phyloP scores from a whole-genome alignment of 306 rosid species.

The Cucumis sativus region Cucumber_9930_V3 NC_026659.2:23326501-23327000 shows the following conservation, averaged over 20 bases:
- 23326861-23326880: no score
- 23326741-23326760: not conserved
- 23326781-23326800: constrained; percentile 2
- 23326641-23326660: not conserved
- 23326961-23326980: constrained; percentile 22
- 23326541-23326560: constrained; percentile 11
- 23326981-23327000: constrained; percentile 6
- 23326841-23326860: no score
- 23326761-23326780: not conserved
- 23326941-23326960: constrained; percentile 22
- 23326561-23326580: not conserved
- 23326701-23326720: constrained; percentile 28
- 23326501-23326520: constrained; percentile 14
- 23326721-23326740: not conserved
- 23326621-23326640: constrained; percentile 10
- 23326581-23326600: constrained; percentile 3
- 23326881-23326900: no score
- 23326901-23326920: no score
- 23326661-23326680: constrained; percentile 17
- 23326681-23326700: constrained; percentile 14
- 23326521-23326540: constrained; percentile 24
- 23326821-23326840: not conserved
- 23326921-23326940: no score
- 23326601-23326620: constrained; percentile 5
- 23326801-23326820: not conserved